Percentiles rank a stretch among this genome's conserved stretches.
Conservation (phyloP, 116 monocot genomes). For the Thalassia testudinum region DNA sequence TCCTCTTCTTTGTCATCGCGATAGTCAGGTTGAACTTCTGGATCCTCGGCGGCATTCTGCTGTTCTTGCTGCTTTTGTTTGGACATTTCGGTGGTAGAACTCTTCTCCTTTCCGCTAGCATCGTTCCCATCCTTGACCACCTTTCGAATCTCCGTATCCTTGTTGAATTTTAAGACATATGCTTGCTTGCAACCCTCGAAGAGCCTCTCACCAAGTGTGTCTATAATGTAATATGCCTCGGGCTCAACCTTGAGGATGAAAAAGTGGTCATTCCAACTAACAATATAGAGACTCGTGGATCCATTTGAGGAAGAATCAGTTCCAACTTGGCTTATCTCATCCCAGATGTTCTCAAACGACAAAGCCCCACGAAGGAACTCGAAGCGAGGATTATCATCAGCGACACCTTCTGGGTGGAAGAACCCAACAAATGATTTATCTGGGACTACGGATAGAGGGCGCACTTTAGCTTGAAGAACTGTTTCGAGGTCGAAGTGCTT, state of each 20-base stretch:
- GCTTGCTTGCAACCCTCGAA: conserved; percentile 75
- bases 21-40: neutral
- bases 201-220: conserved; percentile 87
- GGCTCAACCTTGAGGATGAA: conserved; percentile 66
- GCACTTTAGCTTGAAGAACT: conserved; percentile 50
- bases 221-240: conserved; percentile 78
- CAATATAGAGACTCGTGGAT: conserved; percentile 35
- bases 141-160: conserved; percentile 30
- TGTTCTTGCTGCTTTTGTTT: conserved; percentile 3
- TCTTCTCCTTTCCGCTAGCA: conserved; percentile 3
- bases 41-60: neutral
- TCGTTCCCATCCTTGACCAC: conserved; percentile 2
- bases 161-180: conserved; percentile 75
- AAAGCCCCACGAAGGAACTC: conserved; percentile 57
- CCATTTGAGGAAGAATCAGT: conserved; percentile 5
- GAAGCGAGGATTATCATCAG: conserved; percentile 23
- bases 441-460: conserved; percentile 34
- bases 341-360: conserved; percentile 79
- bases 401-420: conserved; percentile 30
- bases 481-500: conserved; percentile 80
- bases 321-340: conserved; percentile 37
- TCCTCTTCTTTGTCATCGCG: neutral
- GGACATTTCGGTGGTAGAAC: conserved; percentile 5
- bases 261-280: conserved; percentile 96
- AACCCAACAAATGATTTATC: conserved; percentile 63